Base-by-base conservation (phyloP, 2,329 filamentous ascomycete species). In the Penicillium sp. region DNA sequence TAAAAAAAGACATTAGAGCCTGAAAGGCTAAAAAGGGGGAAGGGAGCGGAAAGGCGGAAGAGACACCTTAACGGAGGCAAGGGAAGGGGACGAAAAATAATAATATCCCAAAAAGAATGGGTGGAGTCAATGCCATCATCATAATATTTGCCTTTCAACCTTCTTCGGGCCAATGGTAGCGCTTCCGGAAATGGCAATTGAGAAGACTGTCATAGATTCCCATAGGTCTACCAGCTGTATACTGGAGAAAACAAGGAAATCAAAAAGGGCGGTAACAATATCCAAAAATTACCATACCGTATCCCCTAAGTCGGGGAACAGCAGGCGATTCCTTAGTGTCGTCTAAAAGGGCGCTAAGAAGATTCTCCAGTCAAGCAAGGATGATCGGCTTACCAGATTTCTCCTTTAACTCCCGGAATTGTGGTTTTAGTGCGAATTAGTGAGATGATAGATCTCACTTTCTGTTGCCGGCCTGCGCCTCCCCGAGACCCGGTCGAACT, bases 391-490 rank as follows among this genome's bases (percentile, higher is more conserved):
- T 55, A 46, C 49, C 23, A 37, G 55, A 45, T 51, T 55, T 58
- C 37, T 50, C 50, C 33, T 50, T 58, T 54, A 27, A 53, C 43
- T 72, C 71, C 69, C 70, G 70, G 65, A 67, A 62, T 53, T 67
- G 57, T 71, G 70, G 70, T 67, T 65, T 69, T 71, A 72, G 69
- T 70, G 67, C 53, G 56, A 65, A 58, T 67, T 68, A 67, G 67
- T 67, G 65, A 72, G 70, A 72, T 73, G 71, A 73, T 73, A 73
- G 71, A 73, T 73, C 70, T 72, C 64, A 69, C 64, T 61, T 60
- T 54, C 60, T 55, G 42, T 54, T 37, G 33, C 49, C 51, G 49
- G 49, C 56, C 51, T 62, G 53, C 63, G 58, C 62, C 65, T 64
- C 62, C 61, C 62, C 62, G 59, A 60, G 49, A 61, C 35, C 52